These are phyloP conservation scores for Prunus kanzakura DNA, from an alignment of 306 rosid genomes.

Conservation along the genomic window DNA sequence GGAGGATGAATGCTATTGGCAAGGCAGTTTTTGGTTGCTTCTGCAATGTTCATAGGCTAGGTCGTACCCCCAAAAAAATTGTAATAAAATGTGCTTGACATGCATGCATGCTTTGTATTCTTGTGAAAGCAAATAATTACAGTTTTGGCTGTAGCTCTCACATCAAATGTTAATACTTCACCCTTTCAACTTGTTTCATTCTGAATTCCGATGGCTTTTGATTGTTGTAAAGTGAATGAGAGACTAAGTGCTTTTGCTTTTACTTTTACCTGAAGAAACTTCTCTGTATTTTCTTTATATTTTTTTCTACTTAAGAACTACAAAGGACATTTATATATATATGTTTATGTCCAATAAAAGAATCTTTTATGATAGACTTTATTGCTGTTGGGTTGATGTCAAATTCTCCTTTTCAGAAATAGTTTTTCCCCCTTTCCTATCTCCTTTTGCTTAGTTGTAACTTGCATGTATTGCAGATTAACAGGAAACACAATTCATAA, in stretches of 20 bases:
- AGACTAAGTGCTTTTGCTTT: neutral
- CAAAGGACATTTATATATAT: neutral
- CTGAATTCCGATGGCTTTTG: neutral
- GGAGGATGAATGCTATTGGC: slow-evolving; percentile 13
- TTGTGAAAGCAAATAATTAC: slow-evolving; percentile 22
- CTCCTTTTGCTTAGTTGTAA: neutral
- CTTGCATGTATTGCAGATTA: neutral
- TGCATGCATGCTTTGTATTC: slow-evolving; percentile 19
- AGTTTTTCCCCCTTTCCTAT: neutral
- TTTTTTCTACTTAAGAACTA: neutral
- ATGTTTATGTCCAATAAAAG: slow-evolving; percentile 31
- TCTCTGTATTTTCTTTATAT: neutral
- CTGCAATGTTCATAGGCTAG: slow-evolving; percentile 11
- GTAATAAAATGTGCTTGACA: slow-evolving; percentile 13
- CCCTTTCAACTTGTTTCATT: neutral
- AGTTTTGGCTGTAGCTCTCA: slow-evolving; percentile 23
- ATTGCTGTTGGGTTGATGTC: slow-evolving; percentile 55
- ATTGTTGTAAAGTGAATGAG: neutral
- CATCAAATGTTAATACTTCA: slow-evolving; percentile 34
- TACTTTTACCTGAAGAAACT: neutral
- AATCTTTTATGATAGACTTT: slow-evolving; percentile 43
- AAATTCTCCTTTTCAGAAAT: slow-evolving; percentile 36
- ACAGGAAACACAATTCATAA: neutral
- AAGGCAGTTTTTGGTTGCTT: slow-evolving; percentile 38
- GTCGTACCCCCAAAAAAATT: slow-evolving; percentile 4